Conservation (phyloP, 2,329 filamentous ascomycete genomes). For the Neurospora sp. region DNA sequence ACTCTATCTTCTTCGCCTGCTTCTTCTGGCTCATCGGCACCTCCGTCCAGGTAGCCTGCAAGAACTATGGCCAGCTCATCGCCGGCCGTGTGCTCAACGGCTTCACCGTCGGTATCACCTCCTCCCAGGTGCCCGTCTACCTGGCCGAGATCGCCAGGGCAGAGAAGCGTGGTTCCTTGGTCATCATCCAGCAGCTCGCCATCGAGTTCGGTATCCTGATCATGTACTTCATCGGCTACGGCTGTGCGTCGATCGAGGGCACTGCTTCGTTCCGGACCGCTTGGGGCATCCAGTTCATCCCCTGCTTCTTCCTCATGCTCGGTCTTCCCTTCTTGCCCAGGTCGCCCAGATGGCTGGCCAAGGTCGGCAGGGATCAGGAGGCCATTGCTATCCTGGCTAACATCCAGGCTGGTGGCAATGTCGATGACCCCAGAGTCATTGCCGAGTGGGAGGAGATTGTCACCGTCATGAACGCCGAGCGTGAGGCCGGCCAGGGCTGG, state of each 20-base stretch:
- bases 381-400: constrained; percentile 41
- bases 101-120: constrained; percentile 55
- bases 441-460: constrained; percentile 47
- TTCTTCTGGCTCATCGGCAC: constrained; percentile 47
- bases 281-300: constrained; percentile 55
- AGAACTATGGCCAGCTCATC: constrained; percentile 45
- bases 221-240: constrained; percentile 59
- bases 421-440: constrained; percentile 42
- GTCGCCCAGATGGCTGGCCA: constrained; percentile 53
- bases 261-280: constrained; percentile 51
- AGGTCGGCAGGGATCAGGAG: constrained; percentile 50
- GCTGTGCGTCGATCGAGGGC: constrained; percentile 50
- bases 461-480: constrained; percentile 28
- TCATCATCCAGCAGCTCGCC: constrained; percentile 64
- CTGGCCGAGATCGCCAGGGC: constrained; percentile 55
- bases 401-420: constrained; percentile 46
- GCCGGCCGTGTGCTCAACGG: constrained; percentile 52
- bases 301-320: constrained; percentile 44
- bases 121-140: constrained; percentile 58
- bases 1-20: constrained; percentile 34
- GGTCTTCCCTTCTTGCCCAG: constrained; percentile 53
- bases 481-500: constrained; percentile 25
- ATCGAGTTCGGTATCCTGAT: constrained; percentile 64
- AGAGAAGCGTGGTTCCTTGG: constrained; percentile 49
- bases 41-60: constrained; percentile 46